phyloP scores from a whole-genome alignment of 345 rosid species.

The Barbarea vulgaris region DNA sequence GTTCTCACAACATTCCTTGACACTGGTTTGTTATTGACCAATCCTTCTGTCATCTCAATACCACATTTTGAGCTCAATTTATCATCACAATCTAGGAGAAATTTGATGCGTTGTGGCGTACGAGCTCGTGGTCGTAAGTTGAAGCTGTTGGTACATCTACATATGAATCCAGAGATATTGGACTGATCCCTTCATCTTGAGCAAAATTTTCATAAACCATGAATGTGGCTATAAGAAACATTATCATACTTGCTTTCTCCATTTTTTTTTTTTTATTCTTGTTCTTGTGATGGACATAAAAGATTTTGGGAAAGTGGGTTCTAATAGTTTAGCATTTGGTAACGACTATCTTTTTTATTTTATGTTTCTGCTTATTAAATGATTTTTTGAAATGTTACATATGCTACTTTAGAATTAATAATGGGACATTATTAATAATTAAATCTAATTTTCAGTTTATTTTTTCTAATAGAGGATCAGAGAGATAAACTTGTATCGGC shows the following conservation, averaged over 20 bases:
- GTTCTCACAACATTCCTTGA: not conserved
- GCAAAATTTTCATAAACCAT: constrained; percentile 2
- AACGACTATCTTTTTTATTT: constrained; percentile 4
- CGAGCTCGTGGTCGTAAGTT: constrained; percentile 15
- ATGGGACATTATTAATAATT: no score
- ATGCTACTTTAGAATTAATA: no score
- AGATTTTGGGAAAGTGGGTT: not conserved
- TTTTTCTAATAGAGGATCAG: no score
- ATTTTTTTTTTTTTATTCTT: not conserved
- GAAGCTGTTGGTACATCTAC: not conserved
- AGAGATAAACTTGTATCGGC: no score
- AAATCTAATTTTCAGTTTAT: no score
- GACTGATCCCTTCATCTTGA: constrained; percentile 8
- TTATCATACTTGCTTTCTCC: constrained; percentile 9
- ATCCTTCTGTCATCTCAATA: not conserved
- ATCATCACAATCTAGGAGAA: constrained; percentile 16
- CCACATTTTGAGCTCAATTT: constrained; percentile 13
- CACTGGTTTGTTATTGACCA: constrained; percentile 3
- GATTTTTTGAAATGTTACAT: not conserved
- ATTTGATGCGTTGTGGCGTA: constrained; percentile 6
- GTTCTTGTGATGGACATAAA: not conserved
- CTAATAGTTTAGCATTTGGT: not conserved
- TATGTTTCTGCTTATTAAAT: constrained; percentile 8
- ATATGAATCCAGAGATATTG: not conserved
- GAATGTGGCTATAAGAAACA: constrained; percentile 1